phyloP scores from a whole-genome alignment of 495 filamentous ascomycete species.

The Trichoderma virens region DNA sequence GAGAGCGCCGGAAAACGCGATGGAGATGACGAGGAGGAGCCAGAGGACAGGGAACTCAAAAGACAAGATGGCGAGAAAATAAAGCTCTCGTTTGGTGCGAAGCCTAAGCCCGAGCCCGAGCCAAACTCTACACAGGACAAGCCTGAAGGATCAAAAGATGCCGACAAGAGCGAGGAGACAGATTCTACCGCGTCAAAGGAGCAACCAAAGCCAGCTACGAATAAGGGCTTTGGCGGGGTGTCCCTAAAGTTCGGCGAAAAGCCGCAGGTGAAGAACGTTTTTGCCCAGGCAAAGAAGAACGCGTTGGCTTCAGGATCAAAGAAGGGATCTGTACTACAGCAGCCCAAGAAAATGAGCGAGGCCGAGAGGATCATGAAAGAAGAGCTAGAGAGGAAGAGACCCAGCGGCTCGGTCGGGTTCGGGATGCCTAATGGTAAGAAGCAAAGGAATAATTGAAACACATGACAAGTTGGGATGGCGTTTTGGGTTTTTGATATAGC shows the following conservation, averaged over 20 bases:
- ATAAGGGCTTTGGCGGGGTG: slow-evolving; percentile 14
- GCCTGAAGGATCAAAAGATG: slow-evolving; percentile 9
- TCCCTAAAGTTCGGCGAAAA: slow-evolving; percentile 51
- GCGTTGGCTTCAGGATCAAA: slow-evolving; percentile 49
- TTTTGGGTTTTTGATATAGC: not conserved
- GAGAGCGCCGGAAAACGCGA: slow-evolving; percentile 42
- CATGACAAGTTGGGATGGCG: not conserved
- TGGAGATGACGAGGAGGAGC: slow-evolving; percentile 32
- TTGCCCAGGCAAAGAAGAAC: slow-evolving; percentile 62
- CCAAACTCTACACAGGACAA: slow-evolving; percentile 22
- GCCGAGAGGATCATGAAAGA: slow-evolving; percentile 89
- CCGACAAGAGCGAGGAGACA: not conserved
- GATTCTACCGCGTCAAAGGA: slow-evolving; percentile 13
- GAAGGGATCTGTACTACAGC: slow-evolving; percentile 46
- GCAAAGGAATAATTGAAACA: slow-evolving; percentile 24
- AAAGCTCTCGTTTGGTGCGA: slow-evolving; percentile 60
- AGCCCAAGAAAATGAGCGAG: slow-evolving; percentile 73
- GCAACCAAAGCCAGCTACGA: slow-evolving; percentile 12
- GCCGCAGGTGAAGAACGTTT: slow-evolving; percentile 73
- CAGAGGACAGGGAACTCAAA: slow-evolving; percentile 46
- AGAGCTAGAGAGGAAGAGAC: slow-evolving; percentile 66
- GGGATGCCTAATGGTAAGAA: slow-evolving; percentile 31
- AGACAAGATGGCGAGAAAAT: slow-evolving; percentile 77
- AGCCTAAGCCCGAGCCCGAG: slow-evolving; percentile 24
- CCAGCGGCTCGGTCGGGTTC: slow-evolving; percentile 34